Evolutionary conservation across 78 protist genomes (phyloP).

Genomic region (Guillardia theta): DNA sequence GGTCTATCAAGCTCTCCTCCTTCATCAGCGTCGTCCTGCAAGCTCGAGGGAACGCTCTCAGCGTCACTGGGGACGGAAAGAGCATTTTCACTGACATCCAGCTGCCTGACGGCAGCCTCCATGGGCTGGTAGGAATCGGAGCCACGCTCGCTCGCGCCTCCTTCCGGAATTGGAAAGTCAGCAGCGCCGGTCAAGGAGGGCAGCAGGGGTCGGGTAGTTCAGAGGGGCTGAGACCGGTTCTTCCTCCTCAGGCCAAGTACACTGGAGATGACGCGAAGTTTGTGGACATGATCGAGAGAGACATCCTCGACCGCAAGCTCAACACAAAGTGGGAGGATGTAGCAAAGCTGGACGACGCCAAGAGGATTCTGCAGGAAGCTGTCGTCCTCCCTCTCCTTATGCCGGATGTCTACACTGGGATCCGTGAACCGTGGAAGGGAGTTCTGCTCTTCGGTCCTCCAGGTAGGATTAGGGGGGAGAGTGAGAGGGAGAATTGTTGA

Average conservation of each 20-base stretch:
- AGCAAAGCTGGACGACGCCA: neutral
- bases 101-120: too few relatives aligned
- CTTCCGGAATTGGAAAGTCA: too few relatives aligned
- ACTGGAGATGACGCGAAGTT: neutral
- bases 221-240: neutral
- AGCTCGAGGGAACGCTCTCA: too few relatives aligned
- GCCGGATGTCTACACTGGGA: slow-evolving; percentile 41
- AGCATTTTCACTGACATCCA: too few relatives aligned
- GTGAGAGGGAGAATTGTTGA: too few relatives aligned
- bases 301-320: slow-evolving; percentile 10
- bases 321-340: neutral
- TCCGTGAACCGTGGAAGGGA: slow-evolving; percentile 54
- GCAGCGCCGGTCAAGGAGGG: too few relatives aligned
- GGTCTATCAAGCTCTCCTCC: too few relatives aligned
- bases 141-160: too few relatives aligned
- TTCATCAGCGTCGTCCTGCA: too few relatives aligned
- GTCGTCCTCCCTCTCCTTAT: slow-evolving; percentile 41
- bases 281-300: neutral
- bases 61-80: too few relatives aligned
- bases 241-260: too few relatives aligned
- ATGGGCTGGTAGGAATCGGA: too few relatives aligned
- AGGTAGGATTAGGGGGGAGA: slow-evolving; percentile 21
- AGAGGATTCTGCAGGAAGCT: slow-evolving; percentile 35
- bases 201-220: neutral
- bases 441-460: slow-evolving; percentile 61